Evolutionary conservation across 768 basidiomycete genomes (phyloP), one percentile per base, ranked within the genome.

Genomic region (Calvatia gigantea): DNA sequence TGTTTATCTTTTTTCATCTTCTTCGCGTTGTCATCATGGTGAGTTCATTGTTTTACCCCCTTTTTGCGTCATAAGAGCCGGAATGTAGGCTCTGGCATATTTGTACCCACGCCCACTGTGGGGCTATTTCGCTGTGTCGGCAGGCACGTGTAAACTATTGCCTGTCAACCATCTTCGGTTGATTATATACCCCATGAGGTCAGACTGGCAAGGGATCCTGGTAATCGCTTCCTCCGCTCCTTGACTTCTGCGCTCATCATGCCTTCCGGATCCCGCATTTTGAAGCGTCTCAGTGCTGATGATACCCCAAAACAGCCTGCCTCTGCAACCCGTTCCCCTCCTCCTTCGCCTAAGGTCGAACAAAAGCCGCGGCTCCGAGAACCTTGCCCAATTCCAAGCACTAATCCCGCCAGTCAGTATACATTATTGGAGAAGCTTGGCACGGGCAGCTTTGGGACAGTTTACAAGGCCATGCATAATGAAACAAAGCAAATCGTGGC

Each of bases 381-480:
- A 43, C 87, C 88, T 15, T 82, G 77, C 68, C 87, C 89, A 11
- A 72, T 87, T 53, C 86, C 89, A 33, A 84, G 79, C 67, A 88
- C 67, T 68, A 93, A 93, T 65, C 93, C 94, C 17, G 85, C 91
- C 9, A 89, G 85, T 62, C 91, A 96, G 65, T 98, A 97, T 68
- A 91, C 91, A 42, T 73, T 98, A 32, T 80, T 95, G 53, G 93
- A 97, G 73, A 98, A 97, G 69, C 81, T 98, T n/a, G 96, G 96
- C 14, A 95, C 93, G 21, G 96, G 96, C 32, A 93, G 90, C 69
- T 99, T 99, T 67, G 96, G 96, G 7, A 90, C 86, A 1, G 96
- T 99, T 53, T 99, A 94, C 84, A 98, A 97, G 76, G 96, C 93
- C 7, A 87, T 94, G 64, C 94, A 98, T 73, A 91, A 93, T 64